phyloP scores from a whole-genome alignment of 345 rosid genomes.

The Bretschneidera sinensis region DNA sequence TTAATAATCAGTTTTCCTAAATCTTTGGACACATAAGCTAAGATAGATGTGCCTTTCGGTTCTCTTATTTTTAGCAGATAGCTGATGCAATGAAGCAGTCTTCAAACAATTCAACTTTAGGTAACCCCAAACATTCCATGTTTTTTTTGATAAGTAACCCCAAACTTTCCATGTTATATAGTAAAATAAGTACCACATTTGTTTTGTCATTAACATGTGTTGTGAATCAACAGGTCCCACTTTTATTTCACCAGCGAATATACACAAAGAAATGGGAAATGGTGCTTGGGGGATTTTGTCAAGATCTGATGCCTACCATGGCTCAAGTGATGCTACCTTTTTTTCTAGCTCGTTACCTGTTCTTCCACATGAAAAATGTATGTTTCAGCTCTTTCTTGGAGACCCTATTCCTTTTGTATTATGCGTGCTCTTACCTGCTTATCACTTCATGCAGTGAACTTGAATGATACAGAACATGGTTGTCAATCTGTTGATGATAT shows the following conservation, averaged over 20 bases:
- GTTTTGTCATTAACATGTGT: constrained; percentile 8
- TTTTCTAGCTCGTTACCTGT: constrained; percentile 71
- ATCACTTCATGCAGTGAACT: constrained; percentile 41
- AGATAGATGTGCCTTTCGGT: constrained; percentile 6
- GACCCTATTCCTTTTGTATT: not conserved
- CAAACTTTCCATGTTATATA: not conserved
- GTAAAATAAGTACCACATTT: not conserved
- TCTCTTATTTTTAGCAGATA: constrained; percentile 16
- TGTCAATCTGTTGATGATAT: constrained; percentile 34
- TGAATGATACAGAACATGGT: constrained; percentile 25
- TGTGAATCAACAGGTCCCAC: constrained; percentile 23
- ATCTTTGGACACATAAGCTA: not conserved
- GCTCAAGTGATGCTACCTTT: constrained; percentile 49
- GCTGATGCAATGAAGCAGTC: constrained; percentile 34
- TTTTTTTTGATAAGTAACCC: not conserved
- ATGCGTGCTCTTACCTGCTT: constrained; percentile 17
- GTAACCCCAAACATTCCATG: constrained; percentile 21
- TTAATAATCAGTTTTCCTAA: not conserved
- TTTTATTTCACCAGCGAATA: constrained; percentile 25
- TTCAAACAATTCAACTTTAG: constrained; percentile 22
- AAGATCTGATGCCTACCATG: constrained; percentile 33
- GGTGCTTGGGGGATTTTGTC: constrained; percentile 33
- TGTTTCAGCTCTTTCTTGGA: constrained; percentile 13
- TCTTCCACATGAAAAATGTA: constrained; percentile 58
- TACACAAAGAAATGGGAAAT: constrained; percentile 25